phyloP scores from a whole-genome alignment of 2,329 filamentous ascomycete species.

The Biscogniauxia marginata region DNA sequence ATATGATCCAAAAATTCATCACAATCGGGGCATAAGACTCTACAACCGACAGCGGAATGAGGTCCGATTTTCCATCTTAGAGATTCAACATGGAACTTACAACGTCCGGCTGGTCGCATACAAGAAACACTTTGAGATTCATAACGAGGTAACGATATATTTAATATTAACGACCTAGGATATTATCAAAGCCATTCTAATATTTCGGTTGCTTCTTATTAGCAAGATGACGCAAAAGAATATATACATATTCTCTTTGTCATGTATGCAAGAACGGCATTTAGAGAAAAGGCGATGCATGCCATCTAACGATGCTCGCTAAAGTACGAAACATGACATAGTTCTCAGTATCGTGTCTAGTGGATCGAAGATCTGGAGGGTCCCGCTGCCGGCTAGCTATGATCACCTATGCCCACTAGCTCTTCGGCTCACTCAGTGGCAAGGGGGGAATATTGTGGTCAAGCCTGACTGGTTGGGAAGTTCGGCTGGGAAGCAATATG shows the following conservation, averaged over 20 bases:
- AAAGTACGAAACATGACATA: neutral
- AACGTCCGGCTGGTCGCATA: slow-evolving; percentile 2
- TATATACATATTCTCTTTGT: neutral
- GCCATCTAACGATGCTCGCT: neutral
- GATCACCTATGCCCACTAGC: neutral
- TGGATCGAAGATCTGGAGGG: neutral
- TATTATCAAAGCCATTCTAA: neutral
- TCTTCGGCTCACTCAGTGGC: neutral
- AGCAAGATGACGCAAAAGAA: neutral
- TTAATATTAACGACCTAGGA: neutral
- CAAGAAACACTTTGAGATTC: neutral
- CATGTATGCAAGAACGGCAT: neutral
- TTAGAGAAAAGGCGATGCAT: neutral
- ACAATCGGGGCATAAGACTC: slow-evolving; percentile 13
- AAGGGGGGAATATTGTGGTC: neutral
- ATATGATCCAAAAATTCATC: slow-evolving; percentile 16
- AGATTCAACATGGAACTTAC: slow-evolving; percentile 2
- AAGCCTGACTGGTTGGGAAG: neutral
- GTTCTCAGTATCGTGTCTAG: neutral
- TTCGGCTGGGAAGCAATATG: neutral
- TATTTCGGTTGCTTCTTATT: neutral
- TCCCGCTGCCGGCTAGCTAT: neutral
- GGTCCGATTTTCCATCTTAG: slow-evolving; percentile 24
- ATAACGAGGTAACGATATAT: neutral
- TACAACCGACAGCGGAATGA: slow-evolving; percentile 21